Conservation (phyloP, 192 early-diverging fungal species). For the Coemansia sp. region DNA sequence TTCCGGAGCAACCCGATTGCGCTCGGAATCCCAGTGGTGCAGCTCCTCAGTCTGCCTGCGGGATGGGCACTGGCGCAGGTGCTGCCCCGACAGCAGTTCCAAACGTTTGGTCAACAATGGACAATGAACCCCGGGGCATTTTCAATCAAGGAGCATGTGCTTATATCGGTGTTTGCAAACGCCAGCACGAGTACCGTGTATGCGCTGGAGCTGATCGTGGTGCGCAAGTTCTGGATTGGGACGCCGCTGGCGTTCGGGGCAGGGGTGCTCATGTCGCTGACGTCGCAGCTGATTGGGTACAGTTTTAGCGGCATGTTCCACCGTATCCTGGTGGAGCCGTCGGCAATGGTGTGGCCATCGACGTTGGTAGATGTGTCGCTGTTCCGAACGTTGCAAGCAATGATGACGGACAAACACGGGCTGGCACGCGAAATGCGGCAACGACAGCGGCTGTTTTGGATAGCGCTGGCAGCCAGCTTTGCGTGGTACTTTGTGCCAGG, state of each 20-base stretch:
- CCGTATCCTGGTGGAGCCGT: slow-evolving; percentile 74
- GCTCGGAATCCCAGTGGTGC: slow-evolving; percentile 64
- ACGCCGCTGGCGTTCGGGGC: slow-evolving; percentile 61
- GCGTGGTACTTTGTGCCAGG: slow-evolving; percentile 61
- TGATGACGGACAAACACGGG: slow-evolving; percentile 17
- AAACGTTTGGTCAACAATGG: slow-evolving; percentile 38
- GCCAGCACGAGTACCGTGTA: slow-evolving; percentile 69
- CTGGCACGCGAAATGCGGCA: slow-evolving; percentile 1
- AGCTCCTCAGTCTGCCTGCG: slow-evolving; percentile 69
- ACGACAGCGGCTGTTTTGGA: slow-evolving; percentile 35
- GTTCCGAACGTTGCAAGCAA: slow-evolving; percentile 71
- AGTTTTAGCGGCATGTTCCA: slow-evolving; percentile 69
- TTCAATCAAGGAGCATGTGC: slow-evolving; percentile 78
- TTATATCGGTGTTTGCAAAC: slow-evolving; percentile 74
- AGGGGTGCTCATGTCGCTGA: slow-evolving; percentile 63
- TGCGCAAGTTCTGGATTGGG: slow-evolving; percentile 63
- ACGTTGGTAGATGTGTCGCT: slow-evolving; percentile 70
- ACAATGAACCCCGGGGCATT: slow-evolving; percentile 77
- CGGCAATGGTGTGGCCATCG: slow-evolving; percentile 84
- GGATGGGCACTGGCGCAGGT: slow-evolving; percentile 63
- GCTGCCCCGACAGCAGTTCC: slow-evolving; percentile 55
- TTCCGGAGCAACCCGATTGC: slow-evolving; percentile 77
- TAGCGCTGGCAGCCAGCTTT: slow-evolving; percentile 39
- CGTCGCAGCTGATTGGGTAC: slow-evolving; percentile 65
- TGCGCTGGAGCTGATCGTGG: slow-evolving; percentile 69